phyloP scores from a whole-genome alignment of 2,329 filamentous ascomycete species.

The Rutstroemia sydowiana region DNA sequence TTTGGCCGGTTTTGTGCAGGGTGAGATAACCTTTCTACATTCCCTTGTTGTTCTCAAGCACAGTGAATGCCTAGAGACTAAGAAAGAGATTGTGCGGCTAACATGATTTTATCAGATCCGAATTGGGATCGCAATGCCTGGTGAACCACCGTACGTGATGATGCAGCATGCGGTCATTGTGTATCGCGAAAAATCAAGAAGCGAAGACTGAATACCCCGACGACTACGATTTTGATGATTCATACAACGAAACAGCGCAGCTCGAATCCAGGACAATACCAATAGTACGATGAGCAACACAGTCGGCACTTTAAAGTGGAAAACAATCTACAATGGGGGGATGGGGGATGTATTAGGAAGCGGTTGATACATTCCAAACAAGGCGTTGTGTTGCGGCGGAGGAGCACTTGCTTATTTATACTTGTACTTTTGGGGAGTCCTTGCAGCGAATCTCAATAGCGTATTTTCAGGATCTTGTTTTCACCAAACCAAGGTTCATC shows the following conservation, averaged over 20 bases:
- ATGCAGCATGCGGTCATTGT: slow-evolving; percentile 20
- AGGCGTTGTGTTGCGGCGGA: background rate
- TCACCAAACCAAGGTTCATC: too few species aligned
- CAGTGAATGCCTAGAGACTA: too few species aligned
- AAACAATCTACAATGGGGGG: background rate
- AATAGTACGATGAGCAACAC: background rate
- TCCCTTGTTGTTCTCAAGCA: slow-evolving; percentile 3
- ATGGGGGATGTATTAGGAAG: too few species aligned
- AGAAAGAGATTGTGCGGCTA: too few species aligned
- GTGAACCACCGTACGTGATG: slow-evolving; percentile 43
- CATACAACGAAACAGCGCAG: background rate
- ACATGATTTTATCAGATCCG: slow-evolving; percentile 58
- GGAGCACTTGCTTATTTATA: background rate
- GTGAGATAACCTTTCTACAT: slow-evolving; percentile 42
- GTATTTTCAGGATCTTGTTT: too few species aligned
- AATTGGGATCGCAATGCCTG: slow-evolving; percentile 90
- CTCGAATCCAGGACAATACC: background rate
- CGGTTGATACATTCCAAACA: too few species aligned
- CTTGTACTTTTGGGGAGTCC: background rate
- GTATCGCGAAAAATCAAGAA: slow-evolving; percentile 39
- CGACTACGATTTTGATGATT: slow-evolving; percentile 1
- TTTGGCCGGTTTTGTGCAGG: slow-evolving; percentile 91
- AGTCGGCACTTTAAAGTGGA: background rate
- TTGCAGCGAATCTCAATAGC: slow-evolving; percentile 5
- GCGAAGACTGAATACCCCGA: slow-evolving; percentile 26